phyloP scores from a whole-genome alignment of 441 rosid genomes.

The Caryocar brasiliense region DNA sequence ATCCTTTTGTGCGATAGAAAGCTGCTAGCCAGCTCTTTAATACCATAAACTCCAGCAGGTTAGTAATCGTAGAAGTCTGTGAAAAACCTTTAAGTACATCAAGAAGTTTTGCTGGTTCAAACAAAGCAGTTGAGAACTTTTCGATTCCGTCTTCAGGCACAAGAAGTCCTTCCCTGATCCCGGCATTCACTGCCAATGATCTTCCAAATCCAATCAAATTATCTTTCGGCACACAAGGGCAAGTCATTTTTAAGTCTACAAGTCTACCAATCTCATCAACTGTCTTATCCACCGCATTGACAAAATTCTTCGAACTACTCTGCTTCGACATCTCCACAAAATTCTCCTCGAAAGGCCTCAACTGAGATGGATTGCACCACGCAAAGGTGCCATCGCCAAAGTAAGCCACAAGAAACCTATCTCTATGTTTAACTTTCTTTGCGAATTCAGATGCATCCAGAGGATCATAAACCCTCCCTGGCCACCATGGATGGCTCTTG shows the following conservation, averaged over 20 bases:
- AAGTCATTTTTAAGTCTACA: slow-evolving; percentile 46
- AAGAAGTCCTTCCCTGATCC: slow-evolving; percentile 53
- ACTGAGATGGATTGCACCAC: slow-evolving; percentile 62
- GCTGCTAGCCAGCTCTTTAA: slow-evolving; percentile 53
- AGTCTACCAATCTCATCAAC: slow-evolving; percentile 58
- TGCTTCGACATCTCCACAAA: slow-evolving; percentile 51
- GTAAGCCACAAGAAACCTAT: slow-evolving; percentile 59
- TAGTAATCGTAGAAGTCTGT: slow-evolving; percentile 13
- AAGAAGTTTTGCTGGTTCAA: slow-evolving; percentile 36
- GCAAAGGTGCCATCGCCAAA: slow-evolving; percentile 66
- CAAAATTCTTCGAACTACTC: slow-evolving; percentile 43
- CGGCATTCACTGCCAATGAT: slow-evolving; percentile 44
- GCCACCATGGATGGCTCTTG: slow-evolving; percentile 83
- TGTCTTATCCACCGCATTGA: slow-evolving; percentile 43
- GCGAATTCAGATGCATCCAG: slow-evolving; percentile 59
- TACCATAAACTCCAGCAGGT: slow-evolving; percentile 37
- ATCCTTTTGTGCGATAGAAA: slow-evolving; percentile 42
- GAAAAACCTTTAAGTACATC: slow-evolving; percentile 33
- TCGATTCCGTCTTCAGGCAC: slow-evolving; percentile 51
- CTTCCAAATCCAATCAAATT: slow-evolving; percentile 26
- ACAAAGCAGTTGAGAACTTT: slow-evolving; percentile 23
- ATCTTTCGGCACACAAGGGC: slow-evolving; percentile 41
- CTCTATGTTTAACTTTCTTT: slow-evolving; percentile 35
- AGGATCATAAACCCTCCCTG: slow-evolving; percentile 67
- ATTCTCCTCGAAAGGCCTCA: slow-evolving; percentile 61